phyloP scores from a whole-genome alignment of 208 protist species.

The Porcisia hertigi region DNA sequence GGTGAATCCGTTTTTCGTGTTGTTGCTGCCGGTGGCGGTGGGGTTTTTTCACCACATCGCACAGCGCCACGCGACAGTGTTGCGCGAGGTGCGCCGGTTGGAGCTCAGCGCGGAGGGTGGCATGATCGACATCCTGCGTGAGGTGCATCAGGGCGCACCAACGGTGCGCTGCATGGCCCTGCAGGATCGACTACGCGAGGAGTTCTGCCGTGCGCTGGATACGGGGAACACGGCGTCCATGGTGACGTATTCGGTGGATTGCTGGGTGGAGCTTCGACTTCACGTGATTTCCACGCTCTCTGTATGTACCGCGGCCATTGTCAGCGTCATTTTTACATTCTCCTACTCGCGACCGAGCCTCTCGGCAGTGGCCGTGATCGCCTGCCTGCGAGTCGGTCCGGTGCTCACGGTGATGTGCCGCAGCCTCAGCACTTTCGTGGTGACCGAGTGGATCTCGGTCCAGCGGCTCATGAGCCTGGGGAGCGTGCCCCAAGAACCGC shows the following conservation, averaged over 20 bases:
- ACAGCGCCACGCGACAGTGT: constrained; percentile 48
- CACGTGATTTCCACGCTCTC: constrained; percentile 47
- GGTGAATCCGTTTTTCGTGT: constrained; percentile 58
- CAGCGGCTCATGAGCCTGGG: constrained; percentile 59
- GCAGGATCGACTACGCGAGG: constrained; percentile 60
- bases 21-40: constrained; percentile 51
- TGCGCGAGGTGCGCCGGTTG: constrained; percentile 54
- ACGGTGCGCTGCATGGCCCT: constrained; percentile 61
- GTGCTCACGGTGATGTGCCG: constrained; percentile 48
- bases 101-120: constrained; percentile 48
- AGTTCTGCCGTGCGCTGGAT: constrained; percentile 72
- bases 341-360: constrained; percentile 39
- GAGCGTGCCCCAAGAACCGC: constrained; percentile 48
- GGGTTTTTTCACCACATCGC: constrained; percentile 47
- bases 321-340: constrained; percentile 55
- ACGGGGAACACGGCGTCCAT: constrained; percentile 61
- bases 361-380: constrained; percentile 49
- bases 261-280: constrained; percentile 65
- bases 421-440: constrained; percentile 35
- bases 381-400: constrained; percentile 40
- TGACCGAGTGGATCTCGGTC: constrained; percentile 54
- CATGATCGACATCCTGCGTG: constrained; percentile 52
- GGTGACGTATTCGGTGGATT: constrained; percentile 52
- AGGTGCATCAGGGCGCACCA: constrained; percentile 55
- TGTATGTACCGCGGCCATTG: constrained; percentile 41